Base-by-base conservation (phyloP, 2,329 filamentous ascomycete species). In the Acrocalymma vagum region DNA sequence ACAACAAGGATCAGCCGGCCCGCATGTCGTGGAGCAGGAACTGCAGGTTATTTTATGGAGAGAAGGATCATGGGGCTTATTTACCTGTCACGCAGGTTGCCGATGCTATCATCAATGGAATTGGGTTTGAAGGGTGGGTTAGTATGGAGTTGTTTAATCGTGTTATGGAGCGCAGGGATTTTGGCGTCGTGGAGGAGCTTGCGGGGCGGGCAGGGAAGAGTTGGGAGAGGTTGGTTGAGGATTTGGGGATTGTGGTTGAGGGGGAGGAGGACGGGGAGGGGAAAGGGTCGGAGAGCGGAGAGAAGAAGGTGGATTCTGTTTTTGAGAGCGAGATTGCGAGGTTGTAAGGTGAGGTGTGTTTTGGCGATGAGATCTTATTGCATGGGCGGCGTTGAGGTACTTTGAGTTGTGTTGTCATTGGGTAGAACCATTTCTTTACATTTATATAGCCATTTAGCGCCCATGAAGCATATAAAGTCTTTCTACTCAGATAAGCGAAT, bases 21-120 rank as follows among this genome's bases (percentile, higher is more conserved):
- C 72, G 85, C 3, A 92, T 93, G 88, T 88, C 80, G 58, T 93
- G 88, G 88, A 88, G 82, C 24, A 72, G 88, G 13, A 91, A 91
- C 62, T 88, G 85, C 48, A 75, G 88, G 13, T 65, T 87, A 3
- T 90, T 87, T 59, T 82, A 86, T 47, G 84, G 87, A 53, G 72
- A 86, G 62, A 69, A 78, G 61, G 70, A 82, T 3, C 68, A 75
- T 3, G 85, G 85, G 0, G 87, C 80, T 0, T 90, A 90, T 58
- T 70, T 92, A 1, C 88, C 88, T 0, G 77, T 86, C 6, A 71
- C 76, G 38, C 76, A 84, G 21, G 78, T 91, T 14, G 74, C 83
- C 0, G 67, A 76, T 25, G 79, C 83, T 1, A 78, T 90, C 32
- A 75, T 89, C 14, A 76, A 83, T 8, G 80, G 80, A 0, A 72